Evolutionary conservation across 2,329 filamentous ascomycete species (phyloP).

Genomic region (Aciculosporium take): DNA sequence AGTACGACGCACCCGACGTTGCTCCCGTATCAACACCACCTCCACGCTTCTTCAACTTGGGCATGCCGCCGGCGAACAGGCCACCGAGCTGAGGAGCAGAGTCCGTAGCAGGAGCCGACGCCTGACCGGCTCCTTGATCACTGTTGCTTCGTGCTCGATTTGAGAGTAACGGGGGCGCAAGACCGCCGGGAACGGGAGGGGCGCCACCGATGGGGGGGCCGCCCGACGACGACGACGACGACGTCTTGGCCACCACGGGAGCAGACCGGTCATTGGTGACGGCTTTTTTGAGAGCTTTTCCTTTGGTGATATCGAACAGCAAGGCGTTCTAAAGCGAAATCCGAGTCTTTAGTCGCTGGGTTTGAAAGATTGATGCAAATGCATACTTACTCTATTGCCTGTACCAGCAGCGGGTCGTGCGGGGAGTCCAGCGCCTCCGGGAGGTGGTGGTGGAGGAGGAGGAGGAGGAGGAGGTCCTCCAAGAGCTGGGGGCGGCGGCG

Average conservation of each 20-base stretch:
- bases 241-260: constrained; percentile 39
- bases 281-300: constrained; percentile 64
- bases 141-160: constrained; percentile 74
- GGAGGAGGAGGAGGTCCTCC: constrained; percentile 39
- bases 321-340: constrained; percentile 54
- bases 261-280: constrained; percentile 88
- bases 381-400: constrained; percentile 47
- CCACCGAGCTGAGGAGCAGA: constrained; percentile 66
- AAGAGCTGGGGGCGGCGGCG: constrained; percentile 52
- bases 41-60: constrained; percentile 78
- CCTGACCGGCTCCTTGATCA: constrained; percentile 44
- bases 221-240: constrained; percentile 23
- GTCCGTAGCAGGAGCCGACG: constrained; percentile 30
- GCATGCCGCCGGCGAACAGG: constrained; percentile 87
- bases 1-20: constrained; percentile 49
- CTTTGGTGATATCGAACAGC: constrained; percentile 76
- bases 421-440: constrained; percentile 33
- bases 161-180: constrained; percentile 57
- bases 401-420: constrained; percentile 39
- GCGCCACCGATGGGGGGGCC: constrained; percentile 57
- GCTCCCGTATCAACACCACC: constrained; percentile 61
- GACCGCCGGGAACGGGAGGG: constrained; percentile 57
- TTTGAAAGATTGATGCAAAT: neutral
- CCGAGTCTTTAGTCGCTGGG: constrained; percentile 4
- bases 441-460: constrained; percentile 47